Percentiles rank a stretch among this genome's conserved stretches.
Conservation (phyloP, 1,139 yeast species). For the Blastobotrys capitulatus region DNA sequence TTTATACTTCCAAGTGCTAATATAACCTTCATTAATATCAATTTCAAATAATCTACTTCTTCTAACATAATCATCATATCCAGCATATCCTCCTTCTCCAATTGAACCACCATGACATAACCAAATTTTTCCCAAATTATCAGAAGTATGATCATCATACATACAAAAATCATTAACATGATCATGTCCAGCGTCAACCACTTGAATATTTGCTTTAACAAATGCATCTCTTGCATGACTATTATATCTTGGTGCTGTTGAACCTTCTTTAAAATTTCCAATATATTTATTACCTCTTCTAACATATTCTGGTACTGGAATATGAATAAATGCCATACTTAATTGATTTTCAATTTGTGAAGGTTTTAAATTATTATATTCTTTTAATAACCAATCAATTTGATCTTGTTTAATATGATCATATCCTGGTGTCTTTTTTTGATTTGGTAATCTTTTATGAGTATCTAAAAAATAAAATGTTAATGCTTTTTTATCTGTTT, state of each 20-base stretch:
- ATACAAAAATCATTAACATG: conserved; percentile 91
- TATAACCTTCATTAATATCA: conserved; percentile 47
- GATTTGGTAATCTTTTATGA: conserved; percentile 62
- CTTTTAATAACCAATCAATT: conserved; percentile 50
- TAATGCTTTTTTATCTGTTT: conserved; percentile 43
- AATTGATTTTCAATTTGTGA: conserved; percentile 42
- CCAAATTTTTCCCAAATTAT: conserved; percentile 52
- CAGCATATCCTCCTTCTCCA: conserved; percentile 95
- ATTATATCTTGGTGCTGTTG: conserved; percentile 72
- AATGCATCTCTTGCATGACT: conserved; percentile 53
- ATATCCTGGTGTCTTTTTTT: conserved; percentile 68
- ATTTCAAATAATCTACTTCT: conserved; percentile 67
- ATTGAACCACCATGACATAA: conserved; percentile 89
- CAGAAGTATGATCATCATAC: conserved; percentile 36
- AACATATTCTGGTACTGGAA: conserved; percentile 81
- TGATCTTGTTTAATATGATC: conserved; percentile 82
- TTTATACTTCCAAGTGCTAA: conserved; percentile 64
- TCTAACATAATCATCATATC: conserved; percentile 79
- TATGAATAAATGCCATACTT: conserved; percentile 89
- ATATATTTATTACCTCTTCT: conserved; percentile 41
- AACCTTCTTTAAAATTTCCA: conserved; percentile 64
- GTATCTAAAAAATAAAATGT: conserved; percentile 76
- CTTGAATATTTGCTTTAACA: conserved; percentile 59
- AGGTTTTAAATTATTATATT: conserved; percentile 35
- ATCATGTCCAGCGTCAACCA: conserved; percentile 84